Conservation (phyloP, 441 rosid genomes). For the Melianthus villosus region DNA sequence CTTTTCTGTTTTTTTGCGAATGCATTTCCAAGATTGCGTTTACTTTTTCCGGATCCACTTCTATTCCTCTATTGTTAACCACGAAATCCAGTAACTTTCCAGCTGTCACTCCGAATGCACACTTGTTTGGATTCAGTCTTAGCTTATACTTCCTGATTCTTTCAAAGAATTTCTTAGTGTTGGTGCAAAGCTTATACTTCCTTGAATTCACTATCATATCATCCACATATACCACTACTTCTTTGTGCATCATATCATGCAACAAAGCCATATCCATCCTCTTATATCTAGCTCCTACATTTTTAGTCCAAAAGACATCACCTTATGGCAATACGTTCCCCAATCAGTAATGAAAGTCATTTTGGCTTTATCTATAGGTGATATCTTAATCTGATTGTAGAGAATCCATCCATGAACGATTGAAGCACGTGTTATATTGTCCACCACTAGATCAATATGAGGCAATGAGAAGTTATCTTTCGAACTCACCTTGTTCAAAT, state of each 20-base stretch:
- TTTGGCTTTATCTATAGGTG: background rate
- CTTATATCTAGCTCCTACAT: background rate
- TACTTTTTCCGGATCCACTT: background rate
- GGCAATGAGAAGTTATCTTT: background rate
- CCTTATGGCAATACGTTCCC: background rate
- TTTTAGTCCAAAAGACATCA: background rate
- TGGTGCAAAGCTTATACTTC: no score
- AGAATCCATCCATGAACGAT: background rate
- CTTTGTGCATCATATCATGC: background rate
- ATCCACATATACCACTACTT: background rate
- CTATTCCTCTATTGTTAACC: background rate
- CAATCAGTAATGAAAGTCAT: background rate
- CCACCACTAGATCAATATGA: background rate
- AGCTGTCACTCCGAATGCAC: background rate
- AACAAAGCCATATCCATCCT: background rate
- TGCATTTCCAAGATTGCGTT: background rate
- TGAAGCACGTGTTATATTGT: background rate
- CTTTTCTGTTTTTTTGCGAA: background rate
- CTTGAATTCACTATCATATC: no score
- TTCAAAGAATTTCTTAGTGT: background rate
- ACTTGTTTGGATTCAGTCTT: background rate
- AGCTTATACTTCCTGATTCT: background rate
- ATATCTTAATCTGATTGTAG: conserved; percentile 1
- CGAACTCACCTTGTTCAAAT: no score
- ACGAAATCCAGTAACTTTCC: background rate